Conservation (phyloP, 805 yeast species). For the Nadsonia fulvescens region DNA sequence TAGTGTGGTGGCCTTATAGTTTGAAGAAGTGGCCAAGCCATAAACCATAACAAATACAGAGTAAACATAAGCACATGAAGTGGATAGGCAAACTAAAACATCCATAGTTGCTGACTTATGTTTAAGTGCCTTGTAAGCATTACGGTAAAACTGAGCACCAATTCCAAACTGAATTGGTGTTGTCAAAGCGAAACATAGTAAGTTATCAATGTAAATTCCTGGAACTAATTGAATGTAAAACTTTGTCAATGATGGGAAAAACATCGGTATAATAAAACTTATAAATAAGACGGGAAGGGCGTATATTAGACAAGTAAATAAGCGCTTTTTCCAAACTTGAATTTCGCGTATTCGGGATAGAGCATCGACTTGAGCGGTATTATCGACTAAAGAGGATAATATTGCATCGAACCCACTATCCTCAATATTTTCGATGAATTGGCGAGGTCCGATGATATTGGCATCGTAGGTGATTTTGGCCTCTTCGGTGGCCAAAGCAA, state of each 20-base stretch:
- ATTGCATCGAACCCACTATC: constrained; percentile 37
- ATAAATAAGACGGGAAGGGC: constrained; percentile 42
- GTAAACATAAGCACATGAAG: constrained; percentile 58
- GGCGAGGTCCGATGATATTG: constrained; percentile 36
- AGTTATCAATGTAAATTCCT: constrained; percentile 49
- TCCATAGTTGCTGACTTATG: constrained; percentile 84
- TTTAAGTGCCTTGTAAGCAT: constrained; percentile 44
- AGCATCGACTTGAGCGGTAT: constrained; percentile 48
- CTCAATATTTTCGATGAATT: constrained; percentile 33
- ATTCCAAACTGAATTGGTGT: constrained; percentile 44
- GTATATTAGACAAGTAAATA: constrained; percentile 30
- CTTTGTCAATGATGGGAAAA: constrained; percentile 17
- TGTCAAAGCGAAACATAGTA: constrained; percentile 40
- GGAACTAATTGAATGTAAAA: constrained; percentile 25
- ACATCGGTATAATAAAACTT: constrained; percentile 23
- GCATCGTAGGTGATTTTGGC: constrained; percentile 38
- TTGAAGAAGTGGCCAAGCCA: constrained; percentile 13
- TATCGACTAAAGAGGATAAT: constrained; percentile 30
- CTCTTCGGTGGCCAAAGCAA: constrained; percentile 35
- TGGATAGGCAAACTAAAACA: constrained; percentile 67
- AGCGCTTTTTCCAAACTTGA: constrained; percentile 39
- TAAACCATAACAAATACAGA: constrained; percentile 45
- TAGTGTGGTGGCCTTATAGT: constrained; percentile 38
- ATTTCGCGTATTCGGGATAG: constrained; percentile 58
- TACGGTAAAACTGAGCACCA: constrained; percentile 50